phyloP scores from a whole-genome alignment of 2,329 filamentous ascomycete genomes.

The Verticillium isaacii region DNA sequence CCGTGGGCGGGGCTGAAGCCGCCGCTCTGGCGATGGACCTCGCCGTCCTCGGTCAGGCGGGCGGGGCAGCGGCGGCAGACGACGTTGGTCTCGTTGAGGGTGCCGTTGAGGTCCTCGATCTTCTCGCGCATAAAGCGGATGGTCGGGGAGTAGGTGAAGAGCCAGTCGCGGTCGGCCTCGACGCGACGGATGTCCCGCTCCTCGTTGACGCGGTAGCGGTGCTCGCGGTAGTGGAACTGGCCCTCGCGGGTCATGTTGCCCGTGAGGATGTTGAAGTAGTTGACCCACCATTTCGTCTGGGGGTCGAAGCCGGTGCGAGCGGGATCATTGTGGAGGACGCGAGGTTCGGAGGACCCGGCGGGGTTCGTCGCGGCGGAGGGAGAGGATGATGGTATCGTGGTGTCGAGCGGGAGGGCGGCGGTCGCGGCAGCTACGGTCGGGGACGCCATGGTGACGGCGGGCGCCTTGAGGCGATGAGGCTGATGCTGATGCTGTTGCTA shows the following conservation, averaged over 20 bases:
- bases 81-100: constrained; percentile 70
- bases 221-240: constrained; percentile 70
- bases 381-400: constrained; percentile 7
- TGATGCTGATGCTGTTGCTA: background rate
- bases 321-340: constrained; percentile 52
- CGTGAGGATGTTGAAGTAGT: constrained; percentile 78
- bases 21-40: constrained; percentile 63
- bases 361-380: constrained; percentile 8
- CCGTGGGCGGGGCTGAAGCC: constrained; percentile 85
- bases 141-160: constrained; percentile 78
- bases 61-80: constrained; percentile 74
- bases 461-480: too few relatives aligned
- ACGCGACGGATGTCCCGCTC: constrained; percentile 73
- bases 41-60: constrained; percentile 49
- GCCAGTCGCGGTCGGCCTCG: constrained; percentile 77
- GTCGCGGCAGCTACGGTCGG: background rate
- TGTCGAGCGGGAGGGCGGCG: background rate
- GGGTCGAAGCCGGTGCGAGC: constrained; percentile 60
- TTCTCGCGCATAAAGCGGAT: constrained; percentile 84
- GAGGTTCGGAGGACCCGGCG: constrained; percentile 16
- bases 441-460: background rate
- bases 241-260: constrained; percentile 67
- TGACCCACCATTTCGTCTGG: constrained; percentile 64
- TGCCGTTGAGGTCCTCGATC: constrained; percentile 72
- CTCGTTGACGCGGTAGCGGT: constrained; percentile 71